Conservation (phyloP, 106 monocot genomes). For the Acorus calamus region DNA sequence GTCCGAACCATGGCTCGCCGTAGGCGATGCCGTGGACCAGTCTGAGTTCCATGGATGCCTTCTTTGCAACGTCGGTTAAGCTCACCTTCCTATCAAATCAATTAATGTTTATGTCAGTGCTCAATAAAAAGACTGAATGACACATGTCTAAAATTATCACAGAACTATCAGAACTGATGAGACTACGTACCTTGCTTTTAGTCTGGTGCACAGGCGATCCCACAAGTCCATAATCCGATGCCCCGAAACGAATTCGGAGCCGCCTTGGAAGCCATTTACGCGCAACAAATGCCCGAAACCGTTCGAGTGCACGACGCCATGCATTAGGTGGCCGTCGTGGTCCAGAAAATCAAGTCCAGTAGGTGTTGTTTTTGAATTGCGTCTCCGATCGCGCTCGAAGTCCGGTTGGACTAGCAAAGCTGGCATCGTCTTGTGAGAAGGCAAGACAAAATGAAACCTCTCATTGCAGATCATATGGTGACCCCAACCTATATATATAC, state of each 20-base stretch:
- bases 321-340: conserved; percentile 33
- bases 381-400: no score
- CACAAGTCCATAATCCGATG: conserved; percentile 61
- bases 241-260: conserved; percentile 60
- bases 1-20: conserved; percentile 73
- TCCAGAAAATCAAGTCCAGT: conserved; percentile 7
- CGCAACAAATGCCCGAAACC: conserved; percentile 73
- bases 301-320: conserved; percentile 73
- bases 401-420: background rate
- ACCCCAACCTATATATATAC: conserved; percentile 60
- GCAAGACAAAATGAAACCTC: conserved; percentile 71
- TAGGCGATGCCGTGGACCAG: conserved; percentile 64
- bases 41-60: conserved; percentile 65
- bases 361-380: background rate
- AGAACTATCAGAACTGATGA: no score
- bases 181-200: conserved; percentile 43
- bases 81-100: conserved; percentile 47
- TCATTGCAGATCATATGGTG: conserved; percentile 67
- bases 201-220: conserved; percentile 58
- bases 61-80: conserved; percentile 59
- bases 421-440: conserved; percentile 19
- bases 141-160: no score
- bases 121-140: no score
- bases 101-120: background rate
- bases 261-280: conserved; percentile 61